A percentile compares a stretch with the other conserved stretches of the same genome.
These are phyloP conservation scores for Dendryphion nanum DNA, from an alignment of 2,329 filamentous ascomycete genomes.

Conservation along the genomic window DNA sequence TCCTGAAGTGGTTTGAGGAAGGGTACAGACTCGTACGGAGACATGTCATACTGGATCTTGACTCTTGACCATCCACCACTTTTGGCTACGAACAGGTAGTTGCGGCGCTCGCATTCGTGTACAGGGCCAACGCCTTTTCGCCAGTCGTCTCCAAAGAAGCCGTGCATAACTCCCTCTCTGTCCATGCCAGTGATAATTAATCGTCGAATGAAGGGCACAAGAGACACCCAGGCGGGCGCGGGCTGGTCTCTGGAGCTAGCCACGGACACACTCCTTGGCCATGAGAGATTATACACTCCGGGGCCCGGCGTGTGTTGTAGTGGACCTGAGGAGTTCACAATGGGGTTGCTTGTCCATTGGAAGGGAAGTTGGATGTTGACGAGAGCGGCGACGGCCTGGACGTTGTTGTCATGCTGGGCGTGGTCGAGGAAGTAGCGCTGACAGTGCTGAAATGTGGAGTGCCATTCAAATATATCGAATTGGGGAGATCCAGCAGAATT, in stretches of 20 bases:
- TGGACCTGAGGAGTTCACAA: conserved; percentile 38
- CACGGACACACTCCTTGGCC: conserved; percentile 43
- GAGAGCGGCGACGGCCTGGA: conserved; percentile 86
- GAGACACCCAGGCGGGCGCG: conserved; percentile 56
- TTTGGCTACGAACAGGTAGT: conserved; percentile 94
- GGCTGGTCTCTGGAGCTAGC: conserved; percentile 37
- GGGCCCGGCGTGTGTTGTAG: conserved; percentile 39
- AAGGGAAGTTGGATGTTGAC: conserved; percentile 90
- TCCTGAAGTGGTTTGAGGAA: conserved; percentile 80
- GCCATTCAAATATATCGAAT: conserved; percentile 89
- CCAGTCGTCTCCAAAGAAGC: conserved; percentile 98
- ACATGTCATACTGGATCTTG: conserved; percentile 88
- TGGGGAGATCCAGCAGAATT: conserved; percentile 29
- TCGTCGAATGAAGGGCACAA: conserved; percentile 86
- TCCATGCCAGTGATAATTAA: conserved; percentile 92
- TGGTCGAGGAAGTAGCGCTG: conserved; percentile 88
- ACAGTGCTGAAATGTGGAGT: conserved; percentile 86
- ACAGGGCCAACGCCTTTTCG: conserved; percentile 72
- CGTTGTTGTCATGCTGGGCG: conserved; percentile 76
- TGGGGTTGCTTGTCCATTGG: conserved; percentile 62
- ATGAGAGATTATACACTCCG: conserved; percentile 37
- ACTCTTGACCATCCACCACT: conserved; percentile 85
- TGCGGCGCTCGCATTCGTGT: conserved; percentile 85
- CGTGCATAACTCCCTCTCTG: conserved; percentile 79
- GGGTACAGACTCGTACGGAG: conserved; percentile 76